These are phyloP conservation scores for Caloboletus inedulis DNA, from an alignment of 1,284 basidiomycete species.

Conservation along the genomic window DNA sequence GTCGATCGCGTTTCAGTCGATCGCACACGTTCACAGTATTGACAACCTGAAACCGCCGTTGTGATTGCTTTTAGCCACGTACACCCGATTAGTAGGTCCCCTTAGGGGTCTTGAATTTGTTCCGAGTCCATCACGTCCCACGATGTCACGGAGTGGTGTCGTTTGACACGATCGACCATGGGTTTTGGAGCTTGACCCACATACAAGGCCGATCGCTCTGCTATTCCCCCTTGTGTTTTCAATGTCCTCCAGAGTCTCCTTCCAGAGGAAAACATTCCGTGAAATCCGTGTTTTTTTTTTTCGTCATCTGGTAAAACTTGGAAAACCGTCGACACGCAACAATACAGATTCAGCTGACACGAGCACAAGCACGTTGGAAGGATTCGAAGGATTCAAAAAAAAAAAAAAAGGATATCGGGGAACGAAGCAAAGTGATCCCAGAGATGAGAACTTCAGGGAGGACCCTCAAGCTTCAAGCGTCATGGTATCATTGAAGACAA, in stretches of 20 bases:
- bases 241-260: neutral
- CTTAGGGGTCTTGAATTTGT: too few species aligned
- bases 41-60: neutral
- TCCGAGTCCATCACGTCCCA: neutral
- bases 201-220: neutral
- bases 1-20: neutral
- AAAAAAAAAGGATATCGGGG: neutral
- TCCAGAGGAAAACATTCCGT: neutral
- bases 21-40: neutral
- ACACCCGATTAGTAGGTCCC: too few species aligned
- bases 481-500: neutral
- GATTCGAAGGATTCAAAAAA: neutral
- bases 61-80: neutral
- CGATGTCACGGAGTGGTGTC: neutral
- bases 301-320: neutral
- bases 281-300: neutral
- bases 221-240: neutral
- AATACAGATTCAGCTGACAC: neutral
- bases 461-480: neutral
- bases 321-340: neutral
- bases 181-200: neutral
- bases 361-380: neutral
- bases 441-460: neutral
- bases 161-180: neutral
- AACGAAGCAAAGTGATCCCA: neutral